Conservation (phyloP, 768 basidiomycete species). For the Pleurotus cornucopiae region DNA sequence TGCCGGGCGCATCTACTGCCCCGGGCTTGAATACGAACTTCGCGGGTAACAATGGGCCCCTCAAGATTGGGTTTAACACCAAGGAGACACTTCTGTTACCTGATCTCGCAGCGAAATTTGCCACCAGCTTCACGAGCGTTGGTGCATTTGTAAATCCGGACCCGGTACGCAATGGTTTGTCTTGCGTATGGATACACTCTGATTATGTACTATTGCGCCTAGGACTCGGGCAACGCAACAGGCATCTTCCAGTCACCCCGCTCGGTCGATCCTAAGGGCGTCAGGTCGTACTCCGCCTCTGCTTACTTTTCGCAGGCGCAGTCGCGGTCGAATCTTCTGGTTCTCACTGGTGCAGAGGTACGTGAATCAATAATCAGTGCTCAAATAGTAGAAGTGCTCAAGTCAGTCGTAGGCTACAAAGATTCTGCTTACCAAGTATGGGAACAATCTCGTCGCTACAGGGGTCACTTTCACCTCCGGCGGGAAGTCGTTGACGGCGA, state of each 20-base stretch:
- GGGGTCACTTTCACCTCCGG: conserved; percentile 9
- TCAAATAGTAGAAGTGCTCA: conserved; percentile 9
- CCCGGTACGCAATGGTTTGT: not conserved
- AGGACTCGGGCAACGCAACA: conserved; percentile 3
- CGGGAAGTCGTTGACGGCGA: conserved; percentile 19
- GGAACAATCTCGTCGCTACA: not conserved
- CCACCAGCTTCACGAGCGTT: not conserved
- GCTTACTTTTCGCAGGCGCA: conserved; percentile 22
- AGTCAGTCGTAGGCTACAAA: not conserved
- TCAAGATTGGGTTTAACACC: no score
- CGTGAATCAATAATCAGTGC: conserved; percentile 19
- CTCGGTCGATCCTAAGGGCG: conserved; percentile 21
- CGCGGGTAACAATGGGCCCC: no score
- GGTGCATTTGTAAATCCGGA: not conserved
- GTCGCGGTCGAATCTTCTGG: conserved; percentile 21
- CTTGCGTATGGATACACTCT: not conserved
- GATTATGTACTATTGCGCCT: not conserved
- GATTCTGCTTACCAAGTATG: conserved; percentile 9
- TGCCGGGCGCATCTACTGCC: no score
- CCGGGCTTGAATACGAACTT: no score
- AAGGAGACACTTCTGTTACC: no score
- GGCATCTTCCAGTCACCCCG: conserved; percentile 2
- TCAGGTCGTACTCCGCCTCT: conserved; percentile 21
- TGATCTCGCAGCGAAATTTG: no score
- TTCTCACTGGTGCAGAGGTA: conserved; percentile 22